phyloP scores from a whole-genome alignment of 2,329 filamentous ascomycete genomes.

The Penicillium sp. region DNA sequence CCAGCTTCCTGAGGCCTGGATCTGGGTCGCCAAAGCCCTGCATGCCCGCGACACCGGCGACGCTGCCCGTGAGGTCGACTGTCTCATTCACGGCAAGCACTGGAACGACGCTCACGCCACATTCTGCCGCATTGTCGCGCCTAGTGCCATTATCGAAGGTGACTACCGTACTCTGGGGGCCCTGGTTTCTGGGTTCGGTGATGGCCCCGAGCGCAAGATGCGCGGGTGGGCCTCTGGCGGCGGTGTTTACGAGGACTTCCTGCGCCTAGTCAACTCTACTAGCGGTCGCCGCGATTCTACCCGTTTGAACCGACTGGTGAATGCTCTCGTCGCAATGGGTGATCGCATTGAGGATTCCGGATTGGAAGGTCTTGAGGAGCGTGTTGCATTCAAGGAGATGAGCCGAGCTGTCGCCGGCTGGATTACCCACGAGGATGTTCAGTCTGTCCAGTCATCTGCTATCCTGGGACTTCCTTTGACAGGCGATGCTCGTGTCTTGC shows the following conservation, averaged over 20 bases:
- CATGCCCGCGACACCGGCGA: slow-evolving; percentile 75
- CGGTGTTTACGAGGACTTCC: slow-evolving; percentile 71
- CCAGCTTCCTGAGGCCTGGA: slow-evolving; percentile 73
- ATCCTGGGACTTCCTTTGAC: slow-evolving; percentile 57
- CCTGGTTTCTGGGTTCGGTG: slow-evolving; percentile 70
- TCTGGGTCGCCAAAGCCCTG: slow-evolving; percentile 84
- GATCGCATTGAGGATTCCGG: slow-evolving; percentile 53
- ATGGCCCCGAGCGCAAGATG: slow-evolving; percentile 62
- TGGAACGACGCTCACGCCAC: slow-evolving; percentile 82
- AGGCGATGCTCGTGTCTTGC: slow-evolving; percentile 70
- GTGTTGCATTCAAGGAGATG: slow-evolving; percentile 81
- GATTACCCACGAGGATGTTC: slow-evolving; percentile 61
- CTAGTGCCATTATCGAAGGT: slow-evolving; percentile 76
- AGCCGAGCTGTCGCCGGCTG: slow-evolving; percentile 70
- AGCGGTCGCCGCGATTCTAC: slow-evolving; percentile 43
- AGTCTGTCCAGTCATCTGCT: slow-evolving; percentile 39
- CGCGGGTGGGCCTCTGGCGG: slow-evolving; percentile 77
- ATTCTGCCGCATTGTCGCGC: slow-evolving; percentile 78
- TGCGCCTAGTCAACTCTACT: slow-evolving; percentile 50
- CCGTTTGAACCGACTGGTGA: slow-evolving; percentile 49
- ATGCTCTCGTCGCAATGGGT: slow-evolving; percentile 48
- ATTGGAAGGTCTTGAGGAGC: slow-evolving; percentile 56
- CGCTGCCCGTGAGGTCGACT: slow-evolving; percentile 71
- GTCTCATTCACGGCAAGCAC: slow-evolving; percentile 74
- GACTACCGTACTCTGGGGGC: slow-evolving; percentile 71